Base-by-base conservation (phyloP, 2,329 filamentous ascomycete genomes). In the Epichloe sp. region DNA sequence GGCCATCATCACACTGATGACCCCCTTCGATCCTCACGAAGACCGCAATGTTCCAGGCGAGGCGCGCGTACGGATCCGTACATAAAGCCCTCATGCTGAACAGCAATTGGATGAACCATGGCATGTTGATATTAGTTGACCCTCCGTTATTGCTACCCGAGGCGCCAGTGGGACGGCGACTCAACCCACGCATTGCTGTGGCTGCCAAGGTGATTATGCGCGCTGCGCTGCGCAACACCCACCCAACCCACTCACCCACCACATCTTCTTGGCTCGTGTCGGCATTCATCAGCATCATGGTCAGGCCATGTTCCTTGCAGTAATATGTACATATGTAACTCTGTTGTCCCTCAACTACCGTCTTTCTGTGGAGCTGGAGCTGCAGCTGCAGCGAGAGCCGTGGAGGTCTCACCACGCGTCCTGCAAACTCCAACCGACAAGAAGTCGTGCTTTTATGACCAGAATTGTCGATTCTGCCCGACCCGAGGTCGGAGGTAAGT, bases 241-340 rank as follows among this genome's bases (percentile, higher is more conserved):
- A 34, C 43, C 43, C 19, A 44, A 34, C 23, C 43, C 43, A 34
- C 23, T 23, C 43, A 44, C 23, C 23, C 23, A 26, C 23, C 26
- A 31, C 26, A 31, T 31, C 26, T 31, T 34, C 6, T 31, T 34
- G 23, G 15, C 23, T 55, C 52, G 57, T 59, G 52, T 55, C 53
- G 53, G 52, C 56, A 51, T 17, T 43, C 41, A 21, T 26, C 41
- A 43, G 45, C 34, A 47, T 15, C 45, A 14, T 10, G 26, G 26
- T 31, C 26, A 31, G 26, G 26, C n/a, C 43, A 45, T 45, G 19
- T 26, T n/a, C 44, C 14, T 31, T 31, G 8, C 44, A 45, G 26
- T 19, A n/a, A n/a, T n/a, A n/a, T n/a, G n/a, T n/a, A n/a, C n/a
- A n/a, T 19, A 19, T 19, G 19, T 4, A 3, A 10, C 26, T 10